A percentile compares a stretch with the other conserved stretches of the same genome.
Evolutionary conservation across 495 filamentous ascomycete genomes (phyloP).

Genomic region (Ramalina intermedia): DNA sequence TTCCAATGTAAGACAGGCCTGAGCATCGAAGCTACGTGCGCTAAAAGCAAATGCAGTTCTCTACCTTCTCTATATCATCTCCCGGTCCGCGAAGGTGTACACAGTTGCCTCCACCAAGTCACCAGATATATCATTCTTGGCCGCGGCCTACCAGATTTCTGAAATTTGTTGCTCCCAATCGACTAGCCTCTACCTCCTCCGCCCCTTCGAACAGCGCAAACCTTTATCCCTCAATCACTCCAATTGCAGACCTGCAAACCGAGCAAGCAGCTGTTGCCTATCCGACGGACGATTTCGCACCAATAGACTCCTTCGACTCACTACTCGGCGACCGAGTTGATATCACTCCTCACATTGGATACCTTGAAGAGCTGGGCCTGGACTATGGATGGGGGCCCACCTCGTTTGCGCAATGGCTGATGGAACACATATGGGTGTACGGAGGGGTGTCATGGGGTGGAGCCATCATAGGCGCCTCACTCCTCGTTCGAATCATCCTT

Average conservation of each 20-base stretch:
- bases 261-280: background rate
- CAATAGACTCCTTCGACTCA: conserved; percentile 16
- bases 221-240: background rate
- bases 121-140: too few relatives aligned
- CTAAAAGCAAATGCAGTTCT: too few relatives aligned
- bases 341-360: conserved; percentile 45
- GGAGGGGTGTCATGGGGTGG: conserved; percentile 67
- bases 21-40: too few relatives aligned
- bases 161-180: too few relatives aligned
- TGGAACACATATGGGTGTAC: conserved; percentile 73
- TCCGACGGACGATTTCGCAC: background rate
- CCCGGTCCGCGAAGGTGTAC: too few relatives aligned
- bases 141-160: too few relatives aligned
- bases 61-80: too few relatives aligned
- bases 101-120: too few relatives aligned
- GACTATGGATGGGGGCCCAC: conserved; percentile 76
- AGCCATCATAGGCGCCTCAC: conserved; percentile 47
- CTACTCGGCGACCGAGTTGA: conserved; percentile 34
- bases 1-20: too few relatives aligned
- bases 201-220: too few relatives aligned
- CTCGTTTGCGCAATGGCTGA: conserved; percentile 47
- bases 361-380: conserved; percentile 65
- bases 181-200: too few relatives aligned
- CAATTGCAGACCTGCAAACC: conserved; percentile 3
- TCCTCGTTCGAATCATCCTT: conserved; percentile 47